These are phyloP conservation scores for Penicillium bialowiezense DNA, from an alignment of 495 filamentous ascomycete genomes.

Conservation along the genomic window DNA sequence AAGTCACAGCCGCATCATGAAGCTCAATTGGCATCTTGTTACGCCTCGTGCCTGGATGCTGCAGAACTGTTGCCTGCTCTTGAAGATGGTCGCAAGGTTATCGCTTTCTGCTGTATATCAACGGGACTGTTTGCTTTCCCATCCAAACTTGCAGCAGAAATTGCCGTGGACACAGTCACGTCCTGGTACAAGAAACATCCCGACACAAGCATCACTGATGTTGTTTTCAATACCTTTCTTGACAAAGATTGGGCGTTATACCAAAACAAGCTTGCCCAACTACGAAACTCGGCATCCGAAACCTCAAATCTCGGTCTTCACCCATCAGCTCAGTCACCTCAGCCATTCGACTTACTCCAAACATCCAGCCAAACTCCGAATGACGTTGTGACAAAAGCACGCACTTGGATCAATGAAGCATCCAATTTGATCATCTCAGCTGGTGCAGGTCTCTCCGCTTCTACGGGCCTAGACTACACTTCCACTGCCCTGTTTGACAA, in stretches of 20 bases:
- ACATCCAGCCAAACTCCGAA: too few species aligned
- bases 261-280: background rate
- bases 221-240: constrained; percentile 24
- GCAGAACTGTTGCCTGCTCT: constrained; percentile 10
- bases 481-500: constrained; percentile 15
- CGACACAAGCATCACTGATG: constrained; percentile 16
- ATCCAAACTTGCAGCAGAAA: constrained; percentile 10
- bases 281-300: background rate
- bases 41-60: constrained; percentile 15
- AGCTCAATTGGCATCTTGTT: constrained; percentile 16
- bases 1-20: background rate
- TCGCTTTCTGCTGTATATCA: constrained; percentile 27
- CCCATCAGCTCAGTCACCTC: too few species aligned
- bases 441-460: constrained; percentile 26
- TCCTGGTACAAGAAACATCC: constrained; percentile 16
- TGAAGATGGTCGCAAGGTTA: constrained; percentile 15
- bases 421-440: constrained; percentile 19
- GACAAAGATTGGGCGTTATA: constrained; percentile 16
- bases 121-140: constrained; percentile 27
- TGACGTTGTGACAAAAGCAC: too few species aligned
- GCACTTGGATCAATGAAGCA: constrained; percentile 17
- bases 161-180: constrained; percentile 18
- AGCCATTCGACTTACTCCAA: background rate
- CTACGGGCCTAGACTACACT: constrained; percentile 27
- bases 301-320: background rate